Percentiles rank a stretch among this genome's conserved stretches.
Evolutionary conservation across 2,329 filamentous ascomycete species (phyloP).

Genomic region (Cordyceps cateniannulata): DNA sequence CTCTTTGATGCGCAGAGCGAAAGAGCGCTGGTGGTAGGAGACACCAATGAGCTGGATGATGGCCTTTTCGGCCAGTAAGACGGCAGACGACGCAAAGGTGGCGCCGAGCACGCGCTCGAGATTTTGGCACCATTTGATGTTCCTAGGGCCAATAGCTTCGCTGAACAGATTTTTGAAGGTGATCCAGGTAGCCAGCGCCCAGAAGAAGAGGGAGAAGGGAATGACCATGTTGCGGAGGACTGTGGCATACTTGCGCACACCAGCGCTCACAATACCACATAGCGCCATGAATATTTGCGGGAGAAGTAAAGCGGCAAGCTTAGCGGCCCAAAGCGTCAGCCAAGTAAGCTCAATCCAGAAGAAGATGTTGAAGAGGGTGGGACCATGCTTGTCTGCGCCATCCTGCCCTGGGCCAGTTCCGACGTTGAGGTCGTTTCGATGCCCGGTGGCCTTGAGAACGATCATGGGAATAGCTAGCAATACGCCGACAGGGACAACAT

Average conservation of each 20-base stretch:
- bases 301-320: slow-evolving; percentile 55
- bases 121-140: slow-evolving; percentile 47
- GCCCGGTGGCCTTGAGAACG: slow-evolving; percentile 41
- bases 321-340: slow-evolving; percentile 61
- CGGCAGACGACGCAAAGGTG: slow-evolving; percentile 58
- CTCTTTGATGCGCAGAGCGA: slow-evolving; percentile 75
- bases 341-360: slow-evolving; percentile 65
- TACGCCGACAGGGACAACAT: slow-evolving; percentile 57
- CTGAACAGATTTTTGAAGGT: slow-evolving; percentile 53
- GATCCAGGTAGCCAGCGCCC: slow-evolving; percentile 56
- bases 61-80: slow-evolving; percentile 70
- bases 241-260: slow-evolving; percentile 63
- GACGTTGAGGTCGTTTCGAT: slow-evolving; percentile 30
- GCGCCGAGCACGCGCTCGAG: slow-evolving; percentile 62
- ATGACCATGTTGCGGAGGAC: slow-evolving; percentile 60
- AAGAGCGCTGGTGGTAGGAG: slow-evolving; percentile 78
- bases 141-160: slow-evolving; percentile 20
- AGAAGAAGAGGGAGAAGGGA: slow-evolving; percentile 62
- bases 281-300: slow-evolving; percentile 62
- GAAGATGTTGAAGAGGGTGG: slow-evolving; percentile 55
- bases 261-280: slow-evolving; percentile 61
- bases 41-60: slow-evolving; percentile 79
- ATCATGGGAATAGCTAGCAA: slow-evolving; percentile 57
- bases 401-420: slow-evolving; percentile 24
- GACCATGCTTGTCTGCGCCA: slow-evolving; percentile 25